phyloP scores from a whole-genome alignment of 345 rosid genomes.

The Populus tremula region DNA sequence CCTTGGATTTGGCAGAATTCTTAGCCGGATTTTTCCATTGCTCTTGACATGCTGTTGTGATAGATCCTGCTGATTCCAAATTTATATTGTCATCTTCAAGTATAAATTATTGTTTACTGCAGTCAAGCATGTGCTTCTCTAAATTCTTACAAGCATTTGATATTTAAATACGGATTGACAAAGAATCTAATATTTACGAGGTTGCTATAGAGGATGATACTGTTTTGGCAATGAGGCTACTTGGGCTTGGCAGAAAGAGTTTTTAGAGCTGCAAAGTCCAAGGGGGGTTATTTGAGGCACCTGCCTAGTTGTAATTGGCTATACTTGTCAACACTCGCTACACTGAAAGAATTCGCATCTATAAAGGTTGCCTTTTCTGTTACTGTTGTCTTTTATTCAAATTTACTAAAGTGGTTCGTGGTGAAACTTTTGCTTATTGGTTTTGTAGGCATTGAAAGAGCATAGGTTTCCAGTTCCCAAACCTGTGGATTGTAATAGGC shows the following conservation, averaged over 20 bases:
- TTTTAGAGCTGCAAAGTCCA: constrained; percentile 90
- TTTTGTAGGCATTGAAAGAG: constrained; percentile 72
- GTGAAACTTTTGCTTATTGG: constrained; percentile 16
- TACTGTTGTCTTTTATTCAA: neutral
- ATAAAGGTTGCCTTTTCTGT: constrained; percentile 57
- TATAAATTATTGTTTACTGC: too few relatives aligned
- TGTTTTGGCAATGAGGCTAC: constrained; percentile 84
- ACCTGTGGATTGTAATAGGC: constrained; percentile 89
- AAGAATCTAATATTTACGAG: constrained; percentile 66
- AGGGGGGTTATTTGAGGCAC: constrained; percentile 93
- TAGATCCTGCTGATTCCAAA: neutral
- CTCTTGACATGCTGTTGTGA: too few relatives aligned
- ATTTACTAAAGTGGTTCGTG: neutral
- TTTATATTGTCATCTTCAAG: too few relatives aligned
- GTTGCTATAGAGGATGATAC: constrained; percentile 83
- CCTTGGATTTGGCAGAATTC: neutral
- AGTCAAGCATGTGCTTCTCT: too few relatives aligned
- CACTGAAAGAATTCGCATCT: constrained; percentile 90
- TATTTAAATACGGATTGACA: too few relatives aligned
- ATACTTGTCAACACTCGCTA: constrained; percentile 83
- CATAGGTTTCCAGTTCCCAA: constrained; percentile 86
- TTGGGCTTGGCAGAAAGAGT: constrained; percentile 81
- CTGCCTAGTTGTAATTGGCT: constrained; percentile 82
- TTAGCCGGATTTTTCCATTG: too few relatives aligned
- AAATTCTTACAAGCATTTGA: too few relatives aligned